Evolutionary conservation across 768 basidiomycete species (phyloP).

Genomic region (Podaxis sp.): DNA sequence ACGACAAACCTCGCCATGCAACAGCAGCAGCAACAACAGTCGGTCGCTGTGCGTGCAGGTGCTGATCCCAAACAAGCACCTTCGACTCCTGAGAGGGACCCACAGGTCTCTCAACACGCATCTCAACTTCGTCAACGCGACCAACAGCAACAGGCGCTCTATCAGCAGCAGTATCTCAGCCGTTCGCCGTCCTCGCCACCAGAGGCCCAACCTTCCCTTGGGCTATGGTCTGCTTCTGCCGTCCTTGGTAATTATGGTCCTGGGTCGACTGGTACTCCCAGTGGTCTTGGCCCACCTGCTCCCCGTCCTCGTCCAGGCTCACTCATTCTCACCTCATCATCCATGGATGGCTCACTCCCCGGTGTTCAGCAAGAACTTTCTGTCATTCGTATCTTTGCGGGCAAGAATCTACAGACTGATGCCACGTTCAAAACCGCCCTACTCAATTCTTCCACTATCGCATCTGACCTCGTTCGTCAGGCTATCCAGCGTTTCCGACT

Average conservation of each 20-base stretch:
- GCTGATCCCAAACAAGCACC: constrained; percentile 27
- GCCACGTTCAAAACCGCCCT: constrained; percentile 98
- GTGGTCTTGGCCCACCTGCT: constrained; percentile 60
- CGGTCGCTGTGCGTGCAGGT: constrained; percentile 23
- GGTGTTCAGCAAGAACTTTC: constrained; percentile 75
- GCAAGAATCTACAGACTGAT: constrained; percentile 85
- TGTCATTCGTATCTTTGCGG: constrained; percentile 95
- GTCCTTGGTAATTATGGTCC: not conserved
- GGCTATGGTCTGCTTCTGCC: not conserved
- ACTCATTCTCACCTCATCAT: constrained; percentile 61
- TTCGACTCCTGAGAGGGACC: constrained; percentile 24
- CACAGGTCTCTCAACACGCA: constrained; percentile 61
- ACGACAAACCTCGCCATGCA: constrained; percentile 53
- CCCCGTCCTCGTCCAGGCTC: constrained; percentile 74
- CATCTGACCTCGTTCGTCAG: constrained; percentile 84
- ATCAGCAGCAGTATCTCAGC: constrained; percentile 81
- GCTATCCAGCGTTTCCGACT: constrained; percentile 94
- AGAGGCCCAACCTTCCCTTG: constrained; percentile 73
- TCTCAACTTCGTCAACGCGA: constrained; percentile 83
- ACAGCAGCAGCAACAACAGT: constrained; percentile 50
- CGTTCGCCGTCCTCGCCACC: constrained; percentile 80
- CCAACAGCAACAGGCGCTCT: constrained; percentile 84
- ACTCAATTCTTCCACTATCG: constrained; percentile 82
- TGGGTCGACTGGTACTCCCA: not conserved
- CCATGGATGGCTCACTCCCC: constrained; percentile 60